These are phyloP conservation scores for Theileria equi DNA, from an alignment of 169 alveolate genomes.

Conservation along the genomic window DNA sequence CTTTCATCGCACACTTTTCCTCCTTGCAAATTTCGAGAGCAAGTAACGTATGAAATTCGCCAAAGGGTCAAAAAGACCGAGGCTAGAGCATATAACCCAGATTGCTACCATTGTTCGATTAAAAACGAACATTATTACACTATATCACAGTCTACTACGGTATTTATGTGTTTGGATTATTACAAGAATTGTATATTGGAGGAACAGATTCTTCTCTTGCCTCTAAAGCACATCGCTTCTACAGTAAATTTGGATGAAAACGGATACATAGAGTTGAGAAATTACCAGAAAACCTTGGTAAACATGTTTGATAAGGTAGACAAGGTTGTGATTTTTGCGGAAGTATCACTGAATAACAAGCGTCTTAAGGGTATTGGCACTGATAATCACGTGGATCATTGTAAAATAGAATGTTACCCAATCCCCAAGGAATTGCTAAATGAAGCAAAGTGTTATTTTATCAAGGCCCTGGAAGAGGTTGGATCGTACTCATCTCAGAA, in stretches of 20 bases:
- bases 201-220: slow-evolving; percentile 48
- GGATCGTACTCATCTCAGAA: slow-evolving; percentile 51
- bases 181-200: slow-evolving; percentile 26
- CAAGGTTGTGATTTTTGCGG: slow-evolving; percentile 45
- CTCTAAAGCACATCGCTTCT: slow-evolving; percentile 44
- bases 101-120: slow-evolving; percentile 2
- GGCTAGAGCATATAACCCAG: neutral
- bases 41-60: neutral
- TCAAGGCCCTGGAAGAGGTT: slow-evolving; percentile 40
- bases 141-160: slow-evolving; percentile 38
- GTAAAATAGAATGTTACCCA: slow-evolving; percentile 50
- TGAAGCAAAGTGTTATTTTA: slow-evolving; percentile 41
- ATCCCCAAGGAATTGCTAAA: slow-evolving; percentile 15
- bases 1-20: slow-evolving; percentile 17
- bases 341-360: slow-evolving; percentile 24
- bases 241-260: slow-evolving; percentile 52
- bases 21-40: slow-evolving; percentile 27
- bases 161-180: slow-evolving; percentile 24
- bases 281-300: slow-evolving; percentile 63
- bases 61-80: neutral
- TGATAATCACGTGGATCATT: slow-evolving; percentile 11
- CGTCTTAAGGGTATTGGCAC: slow-evolving; percentile 19
- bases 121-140: neutral
- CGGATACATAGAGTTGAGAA: slow-evolving; percentile 55
- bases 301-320: slow-evolving; percentile 45